Evolutionary conservation across 164 flowering plant genomes (phyloP).

Genomic region (Kalanchoe fedtschenkoi): DNA sequence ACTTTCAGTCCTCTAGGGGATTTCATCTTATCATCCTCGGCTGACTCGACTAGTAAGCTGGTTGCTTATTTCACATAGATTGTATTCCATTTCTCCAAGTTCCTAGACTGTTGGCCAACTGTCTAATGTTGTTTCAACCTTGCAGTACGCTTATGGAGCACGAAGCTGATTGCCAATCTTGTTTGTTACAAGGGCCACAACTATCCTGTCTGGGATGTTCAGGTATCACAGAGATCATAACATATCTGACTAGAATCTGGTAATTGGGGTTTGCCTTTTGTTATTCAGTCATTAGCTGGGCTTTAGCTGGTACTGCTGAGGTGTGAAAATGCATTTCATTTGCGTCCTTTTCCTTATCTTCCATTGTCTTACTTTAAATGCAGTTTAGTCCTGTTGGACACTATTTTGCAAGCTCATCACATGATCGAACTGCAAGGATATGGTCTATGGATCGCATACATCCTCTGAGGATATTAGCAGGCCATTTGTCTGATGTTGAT

Average conservation of each 20-base stretch:
- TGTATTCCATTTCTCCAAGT: not conserved
- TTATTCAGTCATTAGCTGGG: not conserved
- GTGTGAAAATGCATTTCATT: not conserved
- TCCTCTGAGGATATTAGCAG: slow-evolving; percentile 91
- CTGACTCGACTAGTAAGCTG: slow-evolving; percentile 81
- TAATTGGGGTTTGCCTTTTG: not conserved
- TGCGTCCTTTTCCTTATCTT: slow-evolving; percentile 6
- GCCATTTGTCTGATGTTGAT: slow-evolving; percentile 98
- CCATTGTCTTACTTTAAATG: slow-evolving; percentile 8
- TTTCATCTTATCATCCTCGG: slow-evolving; percentile 83
- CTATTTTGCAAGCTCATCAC: slow-evolving; percentile 93
- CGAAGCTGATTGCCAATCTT: slow-evolving; percentile 87
- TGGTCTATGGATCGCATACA: slow-evolving; percentile 98
- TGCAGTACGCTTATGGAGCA: slow-evolving; percentile 96
- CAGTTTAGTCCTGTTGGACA: slow-evolving; percentile 97
- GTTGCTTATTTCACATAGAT: not conserved
- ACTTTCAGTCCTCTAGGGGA: slow-evolving; percentile 88
- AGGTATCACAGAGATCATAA: slow-evolving; percentile 38
- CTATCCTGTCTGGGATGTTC: slow-evolving; percentile 98
- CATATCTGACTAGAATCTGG: not conserved
- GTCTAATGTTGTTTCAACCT: not conserved
- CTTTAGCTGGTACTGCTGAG: not conserved
- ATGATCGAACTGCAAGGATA: slow-evolving; percentile 95
- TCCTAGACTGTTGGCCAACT: not conserved
- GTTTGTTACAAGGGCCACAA: slow-evolving; percentile 99